phyloP scores from a whole-genome alignment of 73 alveolate genomes.

The Uronychia setigera region DNA sequence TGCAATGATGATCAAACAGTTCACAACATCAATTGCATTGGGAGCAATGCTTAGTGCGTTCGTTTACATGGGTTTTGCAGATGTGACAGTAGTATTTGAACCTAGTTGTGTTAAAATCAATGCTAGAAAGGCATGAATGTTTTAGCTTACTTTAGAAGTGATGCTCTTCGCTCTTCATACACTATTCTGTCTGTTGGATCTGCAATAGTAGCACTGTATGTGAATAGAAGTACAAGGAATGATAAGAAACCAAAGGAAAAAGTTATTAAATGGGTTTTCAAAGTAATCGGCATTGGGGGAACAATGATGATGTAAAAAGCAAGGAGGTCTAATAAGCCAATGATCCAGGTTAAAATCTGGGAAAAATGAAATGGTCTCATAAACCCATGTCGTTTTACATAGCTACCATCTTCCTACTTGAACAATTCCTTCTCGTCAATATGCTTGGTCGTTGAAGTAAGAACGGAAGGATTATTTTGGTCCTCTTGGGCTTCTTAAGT shows the following conservation, averaged over 20 bases:
- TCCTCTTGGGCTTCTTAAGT: neutral
- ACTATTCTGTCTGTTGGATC: neutral
- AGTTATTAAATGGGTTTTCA: too few species aligned
- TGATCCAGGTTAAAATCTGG: neutral
- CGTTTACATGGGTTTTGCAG: too few species aligned
- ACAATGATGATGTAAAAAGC: neutral
- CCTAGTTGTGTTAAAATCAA: too few species aligned
- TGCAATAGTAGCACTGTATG: neutral
- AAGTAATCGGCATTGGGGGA: neutral
- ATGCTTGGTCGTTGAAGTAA: neutral
- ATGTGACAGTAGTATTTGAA: too few species aligned
- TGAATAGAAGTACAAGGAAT: too few species aligned
- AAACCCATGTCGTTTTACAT: neutral
- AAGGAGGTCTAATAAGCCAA: neutral
- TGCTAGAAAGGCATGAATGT: too few species aligned
- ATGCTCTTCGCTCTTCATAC: neutral
- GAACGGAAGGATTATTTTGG: neutral
- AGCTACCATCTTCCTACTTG: neutral
- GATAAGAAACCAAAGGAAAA: too few species aligned
- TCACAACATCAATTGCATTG: too few species aligned
- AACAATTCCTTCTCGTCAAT: neutral
- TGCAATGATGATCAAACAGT: too few species aligned
- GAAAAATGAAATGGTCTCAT: neutral
- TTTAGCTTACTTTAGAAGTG: too few species aligned
- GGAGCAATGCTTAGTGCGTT: too few species aligned